Percentiles rank a stretch among this genome's conserved stretches.
Evolutionary conservation across 306 rosid species (phyloP).

Genomic region (Herpetospermum pedunculosum): DNA sequence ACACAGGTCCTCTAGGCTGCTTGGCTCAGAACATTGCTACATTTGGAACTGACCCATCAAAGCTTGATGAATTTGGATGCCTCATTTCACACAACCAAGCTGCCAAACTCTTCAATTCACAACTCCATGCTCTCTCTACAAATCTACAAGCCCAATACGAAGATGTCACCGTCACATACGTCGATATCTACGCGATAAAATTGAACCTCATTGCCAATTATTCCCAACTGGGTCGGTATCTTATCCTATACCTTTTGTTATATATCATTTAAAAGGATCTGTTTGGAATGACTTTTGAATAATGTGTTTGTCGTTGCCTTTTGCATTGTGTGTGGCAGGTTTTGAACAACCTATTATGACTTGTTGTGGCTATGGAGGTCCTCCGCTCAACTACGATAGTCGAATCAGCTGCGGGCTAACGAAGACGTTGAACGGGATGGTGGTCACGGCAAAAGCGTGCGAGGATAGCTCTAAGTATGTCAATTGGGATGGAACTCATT

Average conservation of each 20-base stretch:
- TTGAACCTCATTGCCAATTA: conserved; percentile 55
- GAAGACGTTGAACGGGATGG: conserved; percentile 51
- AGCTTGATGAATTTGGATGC: conserved; percentile 69
- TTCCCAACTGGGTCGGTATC: conserved; percentile 54
- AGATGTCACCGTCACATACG: conserved; percentile 47
- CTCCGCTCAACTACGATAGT: conserved; percentile 61
- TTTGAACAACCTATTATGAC: conserved; percentile 74
- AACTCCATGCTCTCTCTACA: conserved; percentile 55
- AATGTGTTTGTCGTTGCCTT: background rate
- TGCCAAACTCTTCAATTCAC: conserved; percentile 63
- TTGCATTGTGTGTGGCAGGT: conserved; percentile 32
- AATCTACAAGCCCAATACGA: conserved; percentile 56
- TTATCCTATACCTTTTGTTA: no score
- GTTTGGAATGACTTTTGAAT: background rate
- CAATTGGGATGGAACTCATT: conserved; percentile 89
- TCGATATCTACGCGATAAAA: conserved; percentile 63
- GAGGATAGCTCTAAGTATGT: conserved; percentile 45
- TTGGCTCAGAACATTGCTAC: conserved; percentile 65
- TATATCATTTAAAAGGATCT: no score
- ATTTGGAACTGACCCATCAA: conserved; percentile 63
- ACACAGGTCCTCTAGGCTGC: conserved; percentile 87
- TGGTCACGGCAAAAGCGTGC: conserved; percentile 52
- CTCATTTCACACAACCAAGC: conserved; percentile 65
- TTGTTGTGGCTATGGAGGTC: conserved; percentile 90
- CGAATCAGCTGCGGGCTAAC: conserved; percentile 54